Evolutionary conservation across 805 yeast species (phyloP).

Genomic region (Ascoidea asiatica): DNA sequence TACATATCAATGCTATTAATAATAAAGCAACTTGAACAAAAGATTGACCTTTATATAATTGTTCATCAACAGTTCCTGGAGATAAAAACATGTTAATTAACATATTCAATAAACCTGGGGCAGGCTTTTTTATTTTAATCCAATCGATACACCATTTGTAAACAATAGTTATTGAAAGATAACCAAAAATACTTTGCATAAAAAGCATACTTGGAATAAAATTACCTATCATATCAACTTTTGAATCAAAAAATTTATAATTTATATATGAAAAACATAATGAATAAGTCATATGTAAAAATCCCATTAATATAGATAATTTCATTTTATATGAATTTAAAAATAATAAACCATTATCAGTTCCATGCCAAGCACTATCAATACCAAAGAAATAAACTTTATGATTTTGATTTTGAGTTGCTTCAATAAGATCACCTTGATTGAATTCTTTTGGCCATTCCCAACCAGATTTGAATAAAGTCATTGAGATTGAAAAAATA

Average conservation of each 20-base stretch:
- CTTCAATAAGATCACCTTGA: conserved; percentile 58
- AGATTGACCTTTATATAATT: conserved; percentile 69
- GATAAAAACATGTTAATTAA: conserved; percentile 88
- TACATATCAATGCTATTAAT: conserved; percentile 70
- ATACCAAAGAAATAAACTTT: conserved; percentile 66
- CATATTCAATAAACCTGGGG: conserved; percentile 92
- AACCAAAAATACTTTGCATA: conserved; percentile 95
- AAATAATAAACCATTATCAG: conserved; percentile 83
- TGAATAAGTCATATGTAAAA: conserved; percentile 86
- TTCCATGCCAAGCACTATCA: conserved; percentile 95
- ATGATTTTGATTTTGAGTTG: conserved; percentile 36
- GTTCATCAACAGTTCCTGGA: conserved; percentile 81
- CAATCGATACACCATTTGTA: conserved; percentile 95
- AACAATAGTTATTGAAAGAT: conserved; percentile 69
- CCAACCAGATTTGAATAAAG: conserved; percentile 86
- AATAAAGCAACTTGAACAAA: conserved; percentile 60
- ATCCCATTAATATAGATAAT: conserved; percentile 88
- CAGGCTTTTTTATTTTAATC: conserved; percentile 60
- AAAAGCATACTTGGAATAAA: conserved; percentile 88
- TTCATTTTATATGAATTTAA: conserved; percentile 97
- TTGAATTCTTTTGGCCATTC: conserved; percentile 71
- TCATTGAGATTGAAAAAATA: conserved; percentile 82
- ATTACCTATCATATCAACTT: conserved; percentile 79
- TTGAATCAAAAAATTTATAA: conserved; percentile 50
- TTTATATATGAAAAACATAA: conserved; percentile 76